These are phyloP conservation scores for Lecanosticta acicola DNA, from an alignment of 2,329 filamentous ascomycete genomes.

Conservation along the genomic window DNA sequence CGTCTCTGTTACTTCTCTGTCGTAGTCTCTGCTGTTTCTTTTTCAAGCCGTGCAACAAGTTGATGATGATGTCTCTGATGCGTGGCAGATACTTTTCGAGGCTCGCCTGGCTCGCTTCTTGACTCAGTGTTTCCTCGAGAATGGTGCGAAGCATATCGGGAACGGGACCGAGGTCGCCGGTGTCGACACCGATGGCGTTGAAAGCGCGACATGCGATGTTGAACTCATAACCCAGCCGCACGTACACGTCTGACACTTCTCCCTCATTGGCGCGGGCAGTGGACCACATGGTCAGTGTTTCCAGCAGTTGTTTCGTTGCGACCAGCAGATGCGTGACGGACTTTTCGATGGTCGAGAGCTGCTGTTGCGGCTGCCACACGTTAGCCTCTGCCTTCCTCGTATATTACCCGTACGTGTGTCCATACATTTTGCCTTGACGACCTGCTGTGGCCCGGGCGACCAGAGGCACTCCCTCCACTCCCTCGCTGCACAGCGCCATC, in stretches of 20 bases:
- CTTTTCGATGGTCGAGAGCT: constrained; percentile 96
- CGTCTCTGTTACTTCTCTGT: constrained; percentile 46
- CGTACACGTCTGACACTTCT: constrained; percentile 96
- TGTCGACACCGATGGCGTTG: constrained; percentile 94
- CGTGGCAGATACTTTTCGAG: constrained; percentile 88
- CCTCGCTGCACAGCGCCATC: constrained; percentile 21
- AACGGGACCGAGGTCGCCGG: constrained; percentile 86
- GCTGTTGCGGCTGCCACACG: constrained; percentile 56
- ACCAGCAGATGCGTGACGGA: constrained; percentile 96
- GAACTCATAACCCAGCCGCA: constrained; percentile 95
- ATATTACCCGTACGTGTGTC: neutral
- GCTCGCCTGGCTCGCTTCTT: constrained; percentile 89
- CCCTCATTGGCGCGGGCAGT: constrained; percentile 84
- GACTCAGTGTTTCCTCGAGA: constrained; percentile 89
- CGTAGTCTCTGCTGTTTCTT: constrained; percentile 88
- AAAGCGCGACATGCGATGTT: constrained; percentile 98
- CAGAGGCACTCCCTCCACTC: constrained; percentile 23
- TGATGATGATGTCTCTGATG: constrained; percentile 98
- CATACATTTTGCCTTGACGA: constrained; percentile 25
- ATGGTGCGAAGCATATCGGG: constrained; percentile 86
- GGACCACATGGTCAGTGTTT: constrained; percentile 97
- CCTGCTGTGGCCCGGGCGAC: constrained; percentile 19
- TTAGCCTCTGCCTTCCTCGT: constrained; percentile 6
- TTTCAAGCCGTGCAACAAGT: constrained; percentile 89
- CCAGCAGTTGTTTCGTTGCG: constrained; percentile 93